These are phyloP conservation scores for Mortierella sp. DNA, from an alignment of 371 early-diverging fungal genomes.

Conservation along the genomic window DNA sequence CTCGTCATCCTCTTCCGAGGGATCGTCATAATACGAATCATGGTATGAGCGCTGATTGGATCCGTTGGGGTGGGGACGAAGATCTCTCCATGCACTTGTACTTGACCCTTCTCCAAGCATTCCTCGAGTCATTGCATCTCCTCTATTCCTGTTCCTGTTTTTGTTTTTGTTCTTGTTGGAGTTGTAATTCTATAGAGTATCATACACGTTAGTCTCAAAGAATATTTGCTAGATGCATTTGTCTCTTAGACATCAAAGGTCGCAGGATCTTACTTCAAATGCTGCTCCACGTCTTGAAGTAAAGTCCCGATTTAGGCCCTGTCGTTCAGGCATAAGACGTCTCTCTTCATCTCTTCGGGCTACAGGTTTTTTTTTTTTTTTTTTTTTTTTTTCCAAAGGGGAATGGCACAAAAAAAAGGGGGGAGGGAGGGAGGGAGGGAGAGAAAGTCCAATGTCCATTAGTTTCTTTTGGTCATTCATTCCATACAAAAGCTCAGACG, in stretches of 20 bases:
- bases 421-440: too few relatives aligned
- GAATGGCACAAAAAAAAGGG: neutral
- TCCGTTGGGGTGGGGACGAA: conserved; percentile 29
- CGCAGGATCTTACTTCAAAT: conserved; percentile 21
- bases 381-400: too few relatives aligned
- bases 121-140: conserved; percentile 24
- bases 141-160: conserved; percentile 22
- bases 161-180: conserved; percentile 31
- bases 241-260: neutral
- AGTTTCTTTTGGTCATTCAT: neutral
- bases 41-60: conserved; percentile 27
- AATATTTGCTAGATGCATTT: neutral
- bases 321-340: conserved; percentile 35
- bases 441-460: too few relatives aligned
- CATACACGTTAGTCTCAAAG: neutral
- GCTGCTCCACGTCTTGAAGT: conserved; percentile 44
- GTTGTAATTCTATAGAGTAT: conserved; percentile 18
- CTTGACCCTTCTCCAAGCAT: conserved; percentile 50
- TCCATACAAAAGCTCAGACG: neutral
- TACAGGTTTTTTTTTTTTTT: too few relatives aligned
- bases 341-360: conserved; percentile 48
- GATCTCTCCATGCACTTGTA: conserved; percentile 46
- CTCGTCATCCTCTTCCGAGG: conserved; percentile 41
- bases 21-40: conserved; percentile 42
- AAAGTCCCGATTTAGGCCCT: conserved; percentile 43